Evolutionary conservation across 306 rosid species (phyloP), one percentile per base, ranked within the genome.

Genomic region (Cicer cuneatum): DNA sequence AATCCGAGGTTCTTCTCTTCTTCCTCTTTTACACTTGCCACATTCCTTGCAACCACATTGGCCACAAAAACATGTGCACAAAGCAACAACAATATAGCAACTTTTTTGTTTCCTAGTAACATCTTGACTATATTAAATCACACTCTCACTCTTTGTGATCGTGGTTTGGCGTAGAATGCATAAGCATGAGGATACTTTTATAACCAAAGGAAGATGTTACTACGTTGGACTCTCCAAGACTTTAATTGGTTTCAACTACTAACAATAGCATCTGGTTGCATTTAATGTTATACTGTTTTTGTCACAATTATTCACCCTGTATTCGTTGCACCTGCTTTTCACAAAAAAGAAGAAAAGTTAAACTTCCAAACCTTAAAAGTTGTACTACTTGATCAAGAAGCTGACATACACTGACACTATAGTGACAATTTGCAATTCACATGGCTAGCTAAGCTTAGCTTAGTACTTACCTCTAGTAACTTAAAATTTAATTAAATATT

Each of bases 21-120:
- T 12, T 80, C 84, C 43, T 69, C 57, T 67, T 59, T 73, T 51
- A 73, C 83, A 59, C 41, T 59, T 29, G 42, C 86, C 38, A 85
- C 88, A 77, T 85, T 69, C 75, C 90, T 87, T 2, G 95, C 96
- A 77, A 66, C 74, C 86, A 89, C 95, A 83, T 69, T 82, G 82
- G 24, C 83, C 21, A 77, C 86, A 74, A 88, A 57, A 74, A 63
- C 82, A 65, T 87, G 78, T 51, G 77, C 76, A 73, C 91, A 89
- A 4, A 93, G 43, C 78, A 90, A 47, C 56, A 81, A 40, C 71
- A 90, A 57, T 77, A 89, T 52, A 63, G 57, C 83, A 2, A 76
- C 57, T 49, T 76, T 78, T 54, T 61, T 83, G 24, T 24, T 29
- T 5, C 80, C 70, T 49, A 74, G 7, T 8, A 21, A 81, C 91